phyloP scores from a whole-genome alignment of 495 filamentous ascomycete species.

The Letharia lupina region DNA sequence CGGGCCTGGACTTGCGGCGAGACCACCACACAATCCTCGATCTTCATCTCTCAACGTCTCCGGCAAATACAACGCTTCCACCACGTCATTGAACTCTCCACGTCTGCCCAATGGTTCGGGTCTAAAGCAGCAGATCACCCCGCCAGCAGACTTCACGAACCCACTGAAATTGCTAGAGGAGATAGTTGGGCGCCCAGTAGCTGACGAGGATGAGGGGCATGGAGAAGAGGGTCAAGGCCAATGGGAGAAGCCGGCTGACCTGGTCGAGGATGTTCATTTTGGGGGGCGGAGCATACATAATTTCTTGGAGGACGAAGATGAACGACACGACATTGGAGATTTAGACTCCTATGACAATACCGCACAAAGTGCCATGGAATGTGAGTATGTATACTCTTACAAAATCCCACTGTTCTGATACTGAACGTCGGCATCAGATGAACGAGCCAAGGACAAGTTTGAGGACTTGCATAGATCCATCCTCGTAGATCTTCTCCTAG shows the following conservation, averaged over 20 bases:
- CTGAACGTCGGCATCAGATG: slow-evolving; percentile 42
- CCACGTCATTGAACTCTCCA: slow-evolving; percentile 57
- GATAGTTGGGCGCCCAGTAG: slow-evolving; percentile 53
- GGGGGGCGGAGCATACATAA: slow-evolving; percentile 63
- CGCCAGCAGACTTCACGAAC: slow-evolving; percentile 51
- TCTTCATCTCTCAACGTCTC: slow-evolving; percentile 60
- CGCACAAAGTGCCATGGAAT: slow-evolving; percentile 68
- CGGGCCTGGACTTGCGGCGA: slow-evolving; percentile 44
- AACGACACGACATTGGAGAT: slow-evolving; percentile 23
- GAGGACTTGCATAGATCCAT: slow-evolving; percentile 89
- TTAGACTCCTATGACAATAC: slow-evolving; percentile 41
- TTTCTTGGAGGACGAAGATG: slow-evolving; percentile 44
- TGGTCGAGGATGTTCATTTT: slow-evolving; percentile 69
- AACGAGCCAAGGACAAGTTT: slow-evolving; percentile 79
- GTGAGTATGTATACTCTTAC: slow-evolving; percentile 38
- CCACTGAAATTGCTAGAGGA: slow-evolving; percentile 63
- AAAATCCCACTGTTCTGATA: background rate
- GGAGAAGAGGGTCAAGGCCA: slow-evolving; percentile 5
- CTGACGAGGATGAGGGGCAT: slow-evolving; percentile 32
- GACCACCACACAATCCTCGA: slow-evolving; percentile 54
- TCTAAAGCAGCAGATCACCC: slow-evolving; percentile 48
- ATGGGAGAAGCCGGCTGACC: slow-evolving; percentile 34
- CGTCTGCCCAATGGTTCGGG: slow-evolving; percentile 57
- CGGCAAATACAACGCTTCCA: slow-evolving; percentile 59
- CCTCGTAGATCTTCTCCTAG: slow-evolving; percentile 28